These are phyloP conservation scores for Boletus rubropictus DNA, from an alignment of 768 basidiomycete species.

Conservation along the genomic window DNA sequence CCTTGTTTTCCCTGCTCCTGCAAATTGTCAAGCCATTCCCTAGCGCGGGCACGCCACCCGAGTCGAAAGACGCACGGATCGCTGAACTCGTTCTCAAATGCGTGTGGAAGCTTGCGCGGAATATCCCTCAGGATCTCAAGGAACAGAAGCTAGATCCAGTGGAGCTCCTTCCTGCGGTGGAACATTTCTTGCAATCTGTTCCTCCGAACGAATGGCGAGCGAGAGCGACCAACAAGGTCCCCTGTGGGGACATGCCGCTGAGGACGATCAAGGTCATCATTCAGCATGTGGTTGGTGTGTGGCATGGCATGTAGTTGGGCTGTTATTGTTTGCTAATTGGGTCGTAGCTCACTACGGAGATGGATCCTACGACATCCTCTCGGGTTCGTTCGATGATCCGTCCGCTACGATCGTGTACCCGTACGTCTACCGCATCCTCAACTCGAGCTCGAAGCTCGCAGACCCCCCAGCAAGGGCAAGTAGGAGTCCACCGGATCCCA, in stretches of 20 bases:
- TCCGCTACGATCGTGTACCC: constrained; percentile 96
- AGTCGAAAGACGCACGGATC: constrained; percentile 81
- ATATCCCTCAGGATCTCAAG: constrained; percentile 86
- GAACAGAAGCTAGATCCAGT: constrained; percentile 78
- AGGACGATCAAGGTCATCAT: constrained; percentile 98
- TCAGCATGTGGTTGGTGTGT: constrained; percentile 91
- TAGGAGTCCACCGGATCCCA: constrained; percentile 32
- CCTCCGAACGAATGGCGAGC: constrained; percentile 96
- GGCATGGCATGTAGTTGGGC: constrained; percentile 1
- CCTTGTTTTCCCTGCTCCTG: constrained; percentile 75
- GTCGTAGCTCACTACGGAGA: constrained; percentile 73
- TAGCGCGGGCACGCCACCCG: constrained; percentile 57
- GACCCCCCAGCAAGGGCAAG: constrained; percentile 23
- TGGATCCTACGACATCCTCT: constrained; percentile 85
- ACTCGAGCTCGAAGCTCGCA: constrained; percentile 51
- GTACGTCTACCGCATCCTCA: constrained; percentile 88
- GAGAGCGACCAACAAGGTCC: constrained; percentile 83
- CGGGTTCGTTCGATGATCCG: constrained; percentile 89
- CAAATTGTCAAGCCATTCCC: constrained; percentile 84
- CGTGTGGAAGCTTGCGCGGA: constrained; percentile 95
- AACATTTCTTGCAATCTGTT: constrained; percentile 88
- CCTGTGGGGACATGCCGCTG: constrained; percentile 96
- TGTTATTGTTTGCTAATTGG: constrained; percentile 13
- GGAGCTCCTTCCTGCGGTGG: constrained; percentile 86
- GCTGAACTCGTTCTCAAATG: constrained; percentile 94